A percentile compares a stretch with the other conserved stretches of the same genome.
Evolutionary conservation across 2,329 filamentous ascomycete genomes (phyloP).

Genomic region (Stylonectria norvegica): DNA sequence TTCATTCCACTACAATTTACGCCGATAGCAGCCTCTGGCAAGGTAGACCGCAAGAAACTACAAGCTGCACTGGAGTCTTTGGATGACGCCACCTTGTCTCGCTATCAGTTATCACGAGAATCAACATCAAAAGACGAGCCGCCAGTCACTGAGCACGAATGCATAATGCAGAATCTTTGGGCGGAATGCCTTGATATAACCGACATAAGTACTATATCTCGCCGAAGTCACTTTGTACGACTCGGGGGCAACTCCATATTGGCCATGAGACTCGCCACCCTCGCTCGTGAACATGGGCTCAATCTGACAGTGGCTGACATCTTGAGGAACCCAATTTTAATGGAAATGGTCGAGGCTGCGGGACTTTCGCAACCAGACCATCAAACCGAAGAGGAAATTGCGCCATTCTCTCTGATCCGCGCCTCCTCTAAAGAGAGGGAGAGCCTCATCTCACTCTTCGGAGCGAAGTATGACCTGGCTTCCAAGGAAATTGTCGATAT

Average conservation of each 20-base stretch:
- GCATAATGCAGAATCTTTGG: conserved; percentile 36
- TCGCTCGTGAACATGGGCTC: conserved; percentile 37
- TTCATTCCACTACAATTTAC: no score
- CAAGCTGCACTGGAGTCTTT: no score
- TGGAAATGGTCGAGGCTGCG: conserved; percentile 1
- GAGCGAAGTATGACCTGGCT: no score
- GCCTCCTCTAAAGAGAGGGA: neutral
- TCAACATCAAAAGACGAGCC: no score
- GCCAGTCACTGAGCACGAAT: no score
- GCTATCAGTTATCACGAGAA: no score
- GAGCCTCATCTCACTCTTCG: neutral
- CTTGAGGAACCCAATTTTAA: conserved; percentile 31
- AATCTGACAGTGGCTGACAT: conserved; percentile 44
- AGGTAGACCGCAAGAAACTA: no score
- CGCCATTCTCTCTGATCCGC: neutral
- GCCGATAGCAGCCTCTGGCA: no score
- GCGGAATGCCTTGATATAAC: conserved; percentile 32
- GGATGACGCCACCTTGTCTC: no score
- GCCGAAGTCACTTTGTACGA: conserved; percentile 48
- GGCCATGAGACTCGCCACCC: conserved; percentile 47
- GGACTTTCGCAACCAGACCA: no score
- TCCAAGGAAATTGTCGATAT: conserved; percentile 34
- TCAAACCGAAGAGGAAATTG: no score
- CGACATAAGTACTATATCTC: conserved; percentile 32
- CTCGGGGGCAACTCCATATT: conserved; percentile 47